Percentiles rank a stretch among this genome's conserved stretches.
Evolutionary conservation across 1,284 basidiomycete genomes (phyloP).

Genomic region (Moesziomyces sp.): DNA sequence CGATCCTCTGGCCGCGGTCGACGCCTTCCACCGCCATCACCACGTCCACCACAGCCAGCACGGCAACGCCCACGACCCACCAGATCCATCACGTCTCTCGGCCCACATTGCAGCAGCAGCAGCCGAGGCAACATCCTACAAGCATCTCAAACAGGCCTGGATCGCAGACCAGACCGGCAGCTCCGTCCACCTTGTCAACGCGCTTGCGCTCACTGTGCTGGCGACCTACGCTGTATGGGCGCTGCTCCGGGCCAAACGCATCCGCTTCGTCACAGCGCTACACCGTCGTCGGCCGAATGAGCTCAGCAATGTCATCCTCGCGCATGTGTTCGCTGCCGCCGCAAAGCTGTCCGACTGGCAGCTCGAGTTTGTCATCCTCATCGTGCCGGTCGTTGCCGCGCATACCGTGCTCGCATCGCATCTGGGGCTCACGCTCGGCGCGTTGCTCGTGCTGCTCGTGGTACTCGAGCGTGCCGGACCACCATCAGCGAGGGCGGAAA

Average conservation of each 20-base stretch:
- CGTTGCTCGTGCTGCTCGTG: constrained; percentile 54
- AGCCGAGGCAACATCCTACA: constrained; percentile 72
- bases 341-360: constrained; percentile 29
- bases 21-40: constrained; percentile 33
- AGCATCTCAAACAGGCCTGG: constrained; percentile 85
- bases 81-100: not conserved
- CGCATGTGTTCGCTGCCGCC: not conserved
- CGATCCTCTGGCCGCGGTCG: constrained; percentile 24
- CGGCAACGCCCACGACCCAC: constrained; percentile 1
- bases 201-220: constrained; percentile 77
- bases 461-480: constrained; percentile 6
- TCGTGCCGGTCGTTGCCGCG: constrained; percentile 80
- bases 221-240: constrained; percentile 71
- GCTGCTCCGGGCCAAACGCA: constrained; percentile 16
- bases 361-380: constrained; percentile 76
- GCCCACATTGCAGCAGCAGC: not conserved
- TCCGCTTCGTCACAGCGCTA: constrained; percentile 19
- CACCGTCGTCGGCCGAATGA: not conserved
- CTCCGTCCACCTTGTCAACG: constrained; percentile 79
- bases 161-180: constrained; percentile 84
- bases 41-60: constrained; percentile 1
- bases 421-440: constrained; percentile 74
- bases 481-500: not conserved
- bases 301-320: not conserved
- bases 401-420: constrained; percentile 79